phyloP scores from a whole-genome alignment of 2,329 filamentous ascomycete genomes.

The Aspergillus eucalypticola region DNA sequence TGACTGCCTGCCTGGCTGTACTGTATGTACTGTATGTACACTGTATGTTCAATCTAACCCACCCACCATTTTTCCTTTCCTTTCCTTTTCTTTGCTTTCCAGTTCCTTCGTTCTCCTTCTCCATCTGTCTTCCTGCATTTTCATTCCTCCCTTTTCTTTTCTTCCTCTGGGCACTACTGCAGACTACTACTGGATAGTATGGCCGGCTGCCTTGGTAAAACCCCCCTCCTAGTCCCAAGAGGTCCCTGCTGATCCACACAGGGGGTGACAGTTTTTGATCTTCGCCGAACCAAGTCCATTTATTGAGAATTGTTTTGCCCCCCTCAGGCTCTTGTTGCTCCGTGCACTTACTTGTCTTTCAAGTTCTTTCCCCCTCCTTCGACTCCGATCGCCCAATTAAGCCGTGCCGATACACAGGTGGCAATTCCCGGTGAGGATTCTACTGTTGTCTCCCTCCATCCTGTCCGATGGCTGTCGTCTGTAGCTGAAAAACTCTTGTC shows the following conservation, averaged over 20 bases:
- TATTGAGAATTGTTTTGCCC: neutral
- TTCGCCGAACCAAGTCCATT: neutral
- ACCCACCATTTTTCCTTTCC: neutral
- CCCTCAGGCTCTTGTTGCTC: neutral
- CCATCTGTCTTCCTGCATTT: neutral
- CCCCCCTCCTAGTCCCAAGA: neutral
- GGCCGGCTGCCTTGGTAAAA: neutral
- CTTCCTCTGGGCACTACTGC: neutral
- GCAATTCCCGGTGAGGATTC: no score
- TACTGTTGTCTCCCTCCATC: no score
- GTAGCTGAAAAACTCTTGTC: no score
- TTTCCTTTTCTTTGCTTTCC: neutral
- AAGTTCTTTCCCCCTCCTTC: no score
- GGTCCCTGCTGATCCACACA: constrained; percentile 11
- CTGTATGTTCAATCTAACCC: no score
- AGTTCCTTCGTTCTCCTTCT: neutral
- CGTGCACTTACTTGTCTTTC: neutral
- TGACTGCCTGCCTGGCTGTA: no score
- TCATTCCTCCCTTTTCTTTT: neutral
- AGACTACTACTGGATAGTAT: neutral
- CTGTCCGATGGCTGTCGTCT: no score
- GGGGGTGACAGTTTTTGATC: neutral
- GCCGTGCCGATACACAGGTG: neutral
- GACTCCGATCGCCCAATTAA: constrained; percentile 2
- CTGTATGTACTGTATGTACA: no score